These are phyloP conservation scores for Tolypocladium guangdongense DNA, from an alignment of 2,329 filamentous ascomycete species.

Conservation along the genomic window DNA sequence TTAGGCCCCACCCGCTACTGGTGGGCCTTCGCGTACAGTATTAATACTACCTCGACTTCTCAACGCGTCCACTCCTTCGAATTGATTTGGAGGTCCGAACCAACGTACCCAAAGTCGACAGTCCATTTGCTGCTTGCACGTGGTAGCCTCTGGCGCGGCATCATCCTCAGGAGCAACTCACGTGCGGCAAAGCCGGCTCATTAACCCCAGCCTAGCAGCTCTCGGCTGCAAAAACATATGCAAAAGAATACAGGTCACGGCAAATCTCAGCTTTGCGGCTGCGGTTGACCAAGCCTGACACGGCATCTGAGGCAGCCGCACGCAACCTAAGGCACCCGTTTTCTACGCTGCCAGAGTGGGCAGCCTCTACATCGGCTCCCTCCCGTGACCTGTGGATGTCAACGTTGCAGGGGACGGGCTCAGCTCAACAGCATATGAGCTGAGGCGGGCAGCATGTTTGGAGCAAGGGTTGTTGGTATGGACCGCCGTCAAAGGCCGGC, in stretches of 20 bases:
- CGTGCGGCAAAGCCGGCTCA: background rate
- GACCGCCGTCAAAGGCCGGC: conserved; percentile 6
- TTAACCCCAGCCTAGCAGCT: background rate
- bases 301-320: background rate
- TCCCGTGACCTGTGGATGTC: too few relatives aligned
- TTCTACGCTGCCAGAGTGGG: background rate
- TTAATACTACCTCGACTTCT: background rate
- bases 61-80: background rate
- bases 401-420: background rate
- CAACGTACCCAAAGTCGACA: background rate
- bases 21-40: background rate
- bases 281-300: background rate
- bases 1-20: background rate
- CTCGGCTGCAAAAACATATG: background rate
- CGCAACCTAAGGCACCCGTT: background rate
- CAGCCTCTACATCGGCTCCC: background rate
- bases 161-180: background rate
- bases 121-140: too few relatives aligned
- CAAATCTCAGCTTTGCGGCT: background rate
- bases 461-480: conserved; percentile 10
- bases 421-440: background rate
- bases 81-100: background rate
- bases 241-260: background rate
- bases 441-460: background rate
- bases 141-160: background rate